Base-by-base conservation (phyloP, 2,329 filamentous ascomycete species). In the Alternaria atra region DNA sequence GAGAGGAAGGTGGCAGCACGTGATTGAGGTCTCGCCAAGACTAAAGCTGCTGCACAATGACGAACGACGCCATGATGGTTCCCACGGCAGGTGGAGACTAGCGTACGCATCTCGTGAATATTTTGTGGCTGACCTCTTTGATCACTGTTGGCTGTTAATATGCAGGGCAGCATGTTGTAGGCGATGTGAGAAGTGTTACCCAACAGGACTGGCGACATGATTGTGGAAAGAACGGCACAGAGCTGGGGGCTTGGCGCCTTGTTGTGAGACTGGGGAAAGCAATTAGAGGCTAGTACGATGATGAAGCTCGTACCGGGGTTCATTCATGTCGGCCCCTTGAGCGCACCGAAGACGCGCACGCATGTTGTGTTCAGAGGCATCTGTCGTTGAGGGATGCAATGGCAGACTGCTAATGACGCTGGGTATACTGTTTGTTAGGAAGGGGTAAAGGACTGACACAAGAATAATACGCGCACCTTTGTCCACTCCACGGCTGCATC, bases 21-120 rank as follows among this genome's bases (percentile, higher is more conserved):
- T 55, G 53, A 55, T 8, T 30, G 1, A 10, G 5, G 4, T 1
- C 10, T 9, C 32, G 37, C 30, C 50, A 58, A 55, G 57, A 0
- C 37, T 2, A 15, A n/a, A n/a, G n/a, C 12, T 39, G 52, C 50
- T 60, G 66, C 55, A 60, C 30, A 53, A 67, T 65, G 66, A 63
- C 61, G 61, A 55, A 42, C 20, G 23, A 17, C 44, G 44, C 37
- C 47, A 23, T 43, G 40, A 52, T 46, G 34, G 58, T 58, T 61
- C 48, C 40, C 47, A 53, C 54, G 48, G 58, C 47, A 52, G 54
- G 58, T 58, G 47, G 52, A 43, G 48, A 43, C 54, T 61, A 58
- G 55, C 35, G 58, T 46, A 15, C 32, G 13, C 44, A 50, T 46
- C 37, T 30, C 20, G 20, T 55, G 37, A n/a, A 52, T 40, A 8